A percentile compares a stretch with the other conserved stretches of the same genome.
Evolutionary conservation across 192 early-diverging fungal species (phyloP).

Genomic region (Allomyces arbusculus): DNA sequence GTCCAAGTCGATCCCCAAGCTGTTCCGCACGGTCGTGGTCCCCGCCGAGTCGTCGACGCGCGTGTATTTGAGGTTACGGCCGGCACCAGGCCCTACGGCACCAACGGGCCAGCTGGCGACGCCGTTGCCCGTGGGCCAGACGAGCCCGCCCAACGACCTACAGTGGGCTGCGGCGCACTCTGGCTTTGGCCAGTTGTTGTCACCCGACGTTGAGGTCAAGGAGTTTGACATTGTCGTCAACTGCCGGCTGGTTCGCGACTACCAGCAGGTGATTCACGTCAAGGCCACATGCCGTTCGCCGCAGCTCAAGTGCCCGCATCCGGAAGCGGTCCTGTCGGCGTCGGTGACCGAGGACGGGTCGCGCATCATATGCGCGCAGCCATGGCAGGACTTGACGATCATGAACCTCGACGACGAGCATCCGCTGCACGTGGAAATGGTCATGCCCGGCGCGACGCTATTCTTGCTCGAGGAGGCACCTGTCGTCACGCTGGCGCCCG

Average conservation of each 20-base stretch:
- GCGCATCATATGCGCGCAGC: not conserved
- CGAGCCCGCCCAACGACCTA: not conserved
- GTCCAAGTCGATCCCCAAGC: constrained; percentile 43
- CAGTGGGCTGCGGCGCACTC: not conserved
- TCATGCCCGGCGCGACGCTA: not conserved
- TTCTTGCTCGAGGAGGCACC: not conserved
- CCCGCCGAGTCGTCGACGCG: constrained; percentile 39
- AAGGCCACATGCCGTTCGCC: constrained; percentile 39
- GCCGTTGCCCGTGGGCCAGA: no score
- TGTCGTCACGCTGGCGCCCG: not conserved
- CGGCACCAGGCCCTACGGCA: constrained; percentile 7
- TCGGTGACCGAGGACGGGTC: constrained; percentile 2
- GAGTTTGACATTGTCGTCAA: constrained; percentile 52
- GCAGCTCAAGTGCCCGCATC: constrained; percentile 17
- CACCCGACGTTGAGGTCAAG: constrained; percentile 29
- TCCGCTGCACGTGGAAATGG: constrained; percentile 1
- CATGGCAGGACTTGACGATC: not conserved
- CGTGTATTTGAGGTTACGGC: constrained; percentile 45
- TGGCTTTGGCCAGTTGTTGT: not conserved
- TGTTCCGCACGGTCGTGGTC: constrained; percentile 47
- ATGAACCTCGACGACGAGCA: not conserved
- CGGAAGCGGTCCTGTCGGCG: constrained; percentile 14
- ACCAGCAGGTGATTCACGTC: constrained; percentile 44
- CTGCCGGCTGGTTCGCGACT: constrained; percentile 61
- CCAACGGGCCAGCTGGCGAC: not conserved